Evolutionary conservation across 495 filamentous ascomycete species (phyloP), one percentile per base, ranked within the genome.

Genomic region (Annulohypoxylon maeteangense): DNA sequence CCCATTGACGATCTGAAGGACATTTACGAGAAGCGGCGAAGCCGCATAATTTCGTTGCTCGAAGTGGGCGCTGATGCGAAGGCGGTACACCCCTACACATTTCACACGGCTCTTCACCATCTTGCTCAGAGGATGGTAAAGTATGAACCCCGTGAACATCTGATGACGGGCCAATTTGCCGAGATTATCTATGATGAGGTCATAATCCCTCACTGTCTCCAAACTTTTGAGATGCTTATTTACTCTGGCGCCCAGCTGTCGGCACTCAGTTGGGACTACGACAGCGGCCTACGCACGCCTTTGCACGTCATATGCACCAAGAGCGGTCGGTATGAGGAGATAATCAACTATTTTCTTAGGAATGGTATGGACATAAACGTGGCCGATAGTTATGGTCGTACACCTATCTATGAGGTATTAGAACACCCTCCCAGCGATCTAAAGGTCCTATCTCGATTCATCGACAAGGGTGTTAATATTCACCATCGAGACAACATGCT

Each of bases 31-130:
- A 47, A 7, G 38, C 54, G 45, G 3, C 0, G 11, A 5, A 14
- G 38, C n/a, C 62, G 56, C 4, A 3, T 56, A 0, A 31, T 0
- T 1, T 12, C 29, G n/a, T 40, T 68, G 4, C 58, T 68, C 12
- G 7, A 36, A 20, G 14, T 31, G 4, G 65, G 65, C n/a, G 65
- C 58, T 1, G 42, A 68, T n/a, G 38, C 65, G 0, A 68, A 68
- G 6, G 0, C 31, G 16, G 12, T 20, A 0, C 57, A 57, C 0
- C 38, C 58, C 2, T n/a, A 0, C 1, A 57, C 22, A 7, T 3
- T 0, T 14, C n/a, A 55, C 16, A 56, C 50, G 1, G 29, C 58
- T 7, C 29, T 69, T 16, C 54, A 59, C n/a, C 53, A 45, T 0
- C 0, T 63, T 10, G 67, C 67, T 1, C 14, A 4, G 0, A 12